Percentiles rank a stretch among this genome's conserved stretches.
Evolutionary conservation across 306 rosid species (phyloP).

Genomic region (Castanea sativa): DNA sequence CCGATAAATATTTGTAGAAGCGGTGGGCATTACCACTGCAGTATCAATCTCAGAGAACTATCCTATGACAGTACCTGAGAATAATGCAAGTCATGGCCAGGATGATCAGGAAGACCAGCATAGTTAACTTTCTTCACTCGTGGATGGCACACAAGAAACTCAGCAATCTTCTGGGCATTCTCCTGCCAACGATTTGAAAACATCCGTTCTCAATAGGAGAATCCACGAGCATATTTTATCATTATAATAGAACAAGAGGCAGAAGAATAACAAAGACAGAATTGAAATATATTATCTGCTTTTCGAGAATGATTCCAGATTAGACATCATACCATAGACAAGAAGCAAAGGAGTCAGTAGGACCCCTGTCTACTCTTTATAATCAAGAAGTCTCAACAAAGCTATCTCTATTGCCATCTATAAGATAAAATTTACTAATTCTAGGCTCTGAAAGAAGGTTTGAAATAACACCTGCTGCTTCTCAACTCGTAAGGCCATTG

Average conservation of each 20-base stretch:
- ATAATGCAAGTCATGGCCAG: conserved; percentile 72
- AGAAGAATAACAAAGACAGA: not conserved
- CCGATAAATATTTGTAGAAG: conserved; percentile 16
- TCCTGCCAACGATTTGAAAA: conserved; percentile 47
- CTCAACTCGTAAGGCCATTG: conserved; percentile 84
- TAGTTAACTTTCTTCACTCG: conserved; percentile 72
- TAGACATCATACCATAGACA: not conserved
- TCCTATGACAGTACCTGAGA: conserved; percentile 60
- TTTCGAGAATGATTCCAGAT: not conserved
- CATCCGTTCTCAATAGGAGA: not conserved
- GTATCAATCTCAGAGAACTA: conserved; percentile 13
- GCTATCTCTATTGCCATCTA: not conserved
- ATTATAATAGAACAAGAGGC: not conserved
- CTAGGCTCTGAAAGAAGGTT: conserved; percentile 16
- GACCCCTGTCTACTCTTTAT: no score
- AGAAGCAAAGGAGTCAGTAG: not conserved
- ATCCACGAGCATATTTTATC: not conserved
- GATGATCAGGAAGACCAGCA: conserved; percentile 75
- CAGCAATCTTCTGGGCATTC: conserved; percentile 90
- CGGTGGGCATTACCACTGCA: not conserved
- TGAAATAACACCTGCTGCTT: conserved; percentile 79
- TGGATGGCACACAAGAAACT: conserved; percentile 81
- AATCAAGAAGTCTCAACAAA: no score
- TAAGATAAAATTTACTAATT: not conserved
- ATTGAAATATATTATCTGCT: not conserved